Base-by-base conservation (phyloP, 2,329 filamentous ascomycete genomes). In the Pestalotiopsis sp. region DNA sequence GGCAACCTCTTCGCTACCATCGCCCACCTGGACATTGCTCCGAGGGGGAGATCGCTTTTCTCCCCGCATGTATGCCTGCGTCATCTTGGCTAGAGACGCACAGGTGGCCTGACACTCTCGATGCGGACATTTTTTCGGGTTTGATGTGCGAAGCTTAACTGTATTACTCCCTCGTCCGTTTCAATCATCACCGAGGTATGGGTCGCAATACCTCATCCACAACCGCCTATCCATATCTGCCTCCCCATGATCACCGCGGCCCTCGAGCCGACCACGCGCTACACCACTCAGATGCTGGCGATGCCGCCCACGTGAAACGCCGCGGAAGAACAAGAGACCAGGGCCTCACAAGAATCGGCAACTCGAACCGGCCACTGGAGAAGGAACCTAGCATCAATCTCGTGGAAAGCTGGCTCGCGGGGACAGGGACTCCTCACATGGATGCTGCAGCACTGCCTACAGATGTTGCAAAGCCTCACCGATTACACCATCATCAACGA, bases 331-430 rank as follows among this genome's bases (percentile, higher is more conserved):
- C 31, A 63, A 56, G 67, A 49, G 66, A 66, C 20, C 27, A 62
- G 45, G 64, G 36, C 14, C 64, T 13, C n/a, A 23, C 57, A 41
- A 12, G 3, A 45, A 57, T 69, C 61, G 71, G 66, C 68, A 73
- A 72, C 58, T 70, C 71, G 66, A 75, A 71, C 70, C 71, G 69
- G 69, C 57, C 66, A 36, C 68, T 69, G 62, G 70, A 73, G 45
- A 65, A 69, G 38, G 72, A 70, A 56, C 56, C 66, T 49, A 68
- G 73, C 68, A 69, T 73, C 70, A 70, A 70, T 61, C 65, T 73
- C 65, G 75, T 78, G 63, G 70, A 76, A 70, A 73, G 68, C 64
- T 78, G 77, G 77, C 70, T 78, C 68, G 73, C 36, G 69, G 71
- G 20, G 4, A 57, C 41, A 38, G 31, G 17, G 6, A 38, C 9